Base-by-base conservation (phyloP, 441 rosid genomes). In the Aquilaria agallochum region DNA sequence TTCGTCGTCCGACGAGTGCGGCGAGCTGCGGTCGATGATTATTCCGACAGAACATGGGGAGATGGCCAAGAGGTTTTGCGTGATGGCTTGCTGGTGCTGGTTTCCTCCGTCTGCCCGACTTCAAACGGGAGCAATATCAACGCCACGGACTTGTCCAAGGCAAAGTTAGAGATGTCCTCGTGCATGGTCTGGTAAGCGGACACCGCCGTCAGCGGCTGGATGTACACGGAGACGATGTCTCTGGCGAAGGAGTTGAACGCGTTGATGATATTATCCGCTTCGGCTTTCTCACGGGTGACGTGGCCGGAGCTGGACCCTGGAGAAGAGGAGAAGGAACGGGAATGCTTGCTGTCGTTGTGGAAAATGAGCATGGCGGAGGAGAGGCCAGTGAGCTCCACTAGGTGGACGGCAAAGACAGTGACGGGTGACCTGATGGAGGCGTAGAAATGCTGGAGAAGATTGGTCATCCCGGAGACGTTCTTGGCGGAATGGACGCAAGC, bases 291-390 rank as follows among this genome's bases (percentile, higher is more conserved):
- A 1, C 68, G 65, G 11, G 14, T 40, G 9, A 33, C 15, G 11
- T 49, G 31, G 2, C 34, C 15, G 36, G 4, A 2, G 2, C 5
- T 12, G 27, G 33, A n/a, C 5, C 20, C 27, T 11, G 3, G 15
- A 20, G 27, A 20, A 20, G 27, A 20, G 27, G 27, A 20, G 27
- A 20, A 20, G 27, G 27, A 20, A 20, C 27, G 27, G 27, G 27
- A 20, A 20, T 20, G 27, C 9, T 2, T 31, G 4, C 33, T 46
- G 9, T 61, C 36, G 31, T 76, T 80, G 27, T 87, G 88, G 59
- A 84, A 77, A 60, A 89, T 80, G 11, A 89, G 65, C 85, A 87
- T 72, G 3, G 94, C 89, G 7, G 86, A 68, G 50, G 89, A 70
- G 0, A 83, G 81, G 13, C 80, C 85, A 0, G 77, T 75, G 50